phyloP scores from a whole-genome alignment of 1,284 basidiomycete genomes.

The Paramarasmius palmivorus region DNA sequence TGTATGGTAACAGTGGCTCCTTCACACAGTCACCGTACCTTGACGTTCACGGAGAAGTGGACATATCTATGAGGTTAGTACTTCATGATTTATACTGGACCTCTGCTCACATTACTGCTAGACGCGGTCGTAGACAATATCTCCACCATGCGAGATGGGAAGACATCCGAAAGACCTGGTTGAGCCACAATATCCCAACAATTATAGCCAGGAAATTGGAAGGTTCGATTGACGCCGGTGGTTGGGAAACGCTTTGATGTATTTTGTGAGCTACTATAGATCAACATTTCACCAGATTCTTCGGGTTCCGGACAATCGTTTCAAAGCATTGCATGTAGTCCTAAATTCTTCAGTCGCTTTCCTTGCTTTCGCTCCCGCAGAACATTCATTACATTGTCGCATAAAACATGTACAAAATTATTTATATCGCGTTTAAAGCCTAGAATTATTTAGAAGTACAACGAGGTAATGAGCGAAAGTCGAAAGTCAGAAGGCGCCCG shows the following conservation, averaged over 20 bases:
- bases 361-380: conserved; percentile 22
- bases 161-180: conserved; percentile 89
- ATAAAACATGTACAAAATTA: no score
- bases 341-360: conserved; percentile 35
- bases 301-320: no score
- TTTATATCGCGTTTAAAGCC: no score
- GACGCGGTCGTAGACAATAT: conserved; percentile 87
- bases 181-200: conserved; percentile 89
- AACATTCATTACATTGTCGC: no score
- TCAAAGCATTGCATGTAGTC: conserved; percentile 17
- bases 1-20: conserved; percentile 88
- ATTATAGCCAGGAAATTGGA: conserved; percentile 90
- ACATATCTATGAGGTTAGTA: conserved; percentile 85
- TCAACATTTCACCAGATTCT: no score
- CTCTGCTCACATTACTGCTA: conserved; percentile 27
- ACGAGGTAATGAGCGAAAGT: no score
- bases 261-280: neutral
- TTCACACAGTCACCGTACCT: conserved; percentile 92
- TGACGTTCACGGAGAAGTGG: conserved; percentile 93
- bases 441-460: no score
- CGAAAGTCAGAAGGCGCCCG: no score
- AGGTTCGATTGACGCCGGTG: conserved; percentile 85
- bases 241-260: conserved; percentile 83
- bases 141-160: conserved; percentile 89
- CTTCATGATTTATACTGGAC: neutral